Conservation (phyloP, 2,329 filamentous ascomycete genomes). For the Cytospora schulzeri region DNA sequence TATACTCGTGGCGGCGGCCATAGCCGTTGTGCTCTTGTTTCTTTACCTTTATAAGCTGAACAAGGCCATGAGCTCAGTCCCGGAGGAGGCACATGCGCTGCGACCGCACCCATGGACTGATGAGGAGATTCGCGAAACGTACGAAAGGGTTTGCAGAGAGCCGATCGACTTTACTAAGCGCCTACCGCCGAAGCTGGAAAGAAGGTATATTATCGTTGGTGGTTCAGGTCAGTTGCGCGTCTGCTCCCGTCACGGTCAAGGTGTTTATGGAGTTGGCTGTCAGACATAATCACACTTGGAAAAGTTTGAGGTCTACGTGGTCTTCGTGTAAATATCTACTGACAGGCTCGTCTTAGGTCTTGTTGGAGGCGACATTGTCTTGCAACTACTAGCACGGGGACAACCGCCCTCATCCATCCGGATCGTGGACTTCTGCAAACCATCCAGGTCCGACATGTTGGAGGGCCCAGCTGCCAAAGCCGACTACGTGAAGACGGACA, state of each 20-base stretch:
- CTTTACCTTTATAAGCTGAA: conserved; percentile 44
- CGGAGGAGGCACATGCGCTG: conserved; percentile 39
- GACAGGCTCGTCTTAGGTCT: conserved; percentile 26
- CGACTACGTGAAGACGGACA: conserved; percentile 47
- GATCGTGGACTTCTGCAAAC: conserved; percentile 48
- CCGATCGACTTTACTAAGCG: conserved; percentile 43
- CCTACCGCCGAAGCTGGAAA: conserved; percentile 43
- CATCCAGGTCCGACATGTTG: conserved; percentile 43
- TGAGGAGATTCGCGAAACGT: conserved; percentile 40
- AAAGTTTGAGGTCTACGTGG: not conserved
- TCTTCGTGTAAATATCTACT: not conserved
- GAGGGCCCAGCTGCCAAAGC: conserved; percentile 39
- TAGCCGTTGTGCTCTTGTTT: conserved; percentile 29
- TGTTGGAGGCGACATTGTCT: conserved; percentile 52
- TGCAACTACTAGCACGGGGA: conserved; percentile 50
- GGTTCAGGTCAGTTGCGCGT: conserved; percentile 45
- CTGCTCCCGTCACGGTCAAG: not conserved
- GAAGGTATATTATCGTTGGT: conserved; percentile 49
- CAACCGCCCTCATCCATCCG: conserved; percentile 49
- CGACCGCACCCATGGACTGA: conserved; percentile 41
- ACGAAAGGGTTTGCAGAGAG: conserved; percentile 38
- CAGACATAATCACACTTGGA: not conserved
- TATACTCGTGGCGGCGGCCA: not conserved
- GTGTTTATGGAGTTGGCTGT: not conserved
- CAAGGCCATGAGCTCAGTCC: conserved; percentile 39